Percentiles rank a stretch among this genome's conserved stretches.
phyloP scores from a whole-genome alignment of 208 protist species.

The Acanthamoeba lenticulata region DNA sequence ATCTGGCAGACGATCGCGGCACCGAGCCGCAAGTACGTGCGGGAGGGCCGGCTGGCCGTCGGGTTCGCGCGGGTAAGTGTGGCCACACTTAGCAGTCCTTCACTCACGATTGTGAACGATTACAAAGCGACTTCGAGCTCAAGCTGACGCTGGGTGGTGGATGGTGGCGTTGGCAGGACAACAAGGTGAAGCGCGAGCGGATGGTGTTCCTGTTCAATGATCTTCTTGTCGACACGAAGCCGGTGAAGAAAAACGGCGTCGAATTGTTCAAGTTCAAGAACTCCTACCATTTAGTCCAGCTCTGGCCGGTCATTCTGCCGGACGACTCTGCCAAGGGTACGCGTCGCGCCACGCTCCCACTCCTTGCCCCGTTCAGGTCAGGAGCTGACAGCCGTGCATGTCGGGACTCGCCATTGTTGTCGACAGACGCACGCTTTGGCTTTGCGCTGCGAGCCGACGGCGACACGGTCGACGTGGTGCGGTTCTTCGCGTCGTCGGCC shows the following conservation, averaged over 20 bases:
- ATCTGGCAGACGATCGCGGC: background rate
- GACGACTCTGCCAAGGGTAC: background rate
- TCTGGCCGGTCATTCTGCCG: background rate
- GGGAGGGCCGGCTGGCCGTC: background rate
- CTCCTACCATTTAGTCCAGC: conserved; percentile 13
- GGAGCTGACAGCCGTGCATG: no score
- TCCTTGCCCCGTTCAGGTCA: background rate
- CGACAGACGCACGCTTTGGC: background rate
- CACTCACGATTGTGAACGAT: no score
- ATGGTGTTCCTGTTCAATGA: conserved; percentile 67
- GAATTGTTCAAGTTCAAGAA: conserved; percentile 48
- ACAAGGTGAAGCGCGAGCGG: background rate
- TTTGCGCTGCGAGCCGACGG: conserved; percentile 21
- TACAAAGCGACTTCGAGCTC: no score
- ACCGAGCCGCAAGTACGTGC: conserved; percentile 37
- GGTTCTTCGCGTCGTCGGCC: background rate
- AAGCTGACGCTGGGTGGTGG: no score
- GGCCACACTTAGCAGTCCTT: no score
- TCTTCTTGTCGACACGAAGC: conserved; percentile 58
- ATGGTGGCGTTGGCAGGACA: no score
- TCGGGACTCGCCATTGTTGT: background rate
- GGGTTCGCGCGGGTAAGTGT: background rate
- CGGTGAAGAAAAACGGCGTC: conserved; percentile 39
- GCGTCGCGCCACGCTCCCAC: no score
- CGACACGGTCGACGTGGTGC: background rate